Evolutionary conservation across 1,284 basidiomycete species (phyloP), one percentile per base, ranked within the genome.

Genomic region (Sanghuangporus weigelae): DNA sequence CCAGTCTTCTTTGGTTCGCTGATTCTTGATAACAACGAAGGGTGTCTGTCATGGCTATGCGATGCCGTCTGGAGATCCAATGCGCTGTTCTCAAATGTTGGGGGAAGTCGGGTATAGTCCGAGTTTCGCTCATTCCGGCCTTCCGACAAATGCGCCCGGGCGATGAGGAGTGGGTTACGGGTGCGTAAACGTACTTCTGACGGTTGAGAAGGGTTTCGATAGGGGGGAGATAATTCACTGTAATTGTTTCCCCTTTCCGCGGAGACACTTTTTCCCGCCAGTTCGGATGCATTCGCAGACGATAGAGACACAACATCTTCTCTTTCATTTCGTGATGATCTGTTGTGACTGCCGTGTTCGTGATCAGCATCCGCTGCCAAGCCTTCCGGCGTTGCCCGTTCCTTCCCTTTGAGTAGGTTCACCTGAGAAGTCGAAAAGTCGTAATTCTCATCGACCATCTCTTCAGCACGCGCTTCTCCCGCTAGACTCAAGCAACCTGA

Each of bases 81-180:
- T 19, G 31, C 31, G 16, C 3, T n/a, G 31, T 36, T 6, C 7
- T 36, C 31, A 54, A 4, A 7, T 14, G 16, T 16, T 8, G 53
- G 12, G 5, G 53, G 53, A 14, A 54, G 7, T n/a, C 14, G 53
- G 5, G 2, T 26, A 16, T 38, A 12, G 16, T 54, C 31, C 53
- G 16, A 8, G 2, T 54, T 54, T 54, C 21, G 58, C 48, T 50
- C 50, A n/a, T 42, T 39, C 50, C 35, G 50, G 26, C 50, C 53
- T 38, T 64, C 40, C 21, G 54, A 60, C 49, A 64, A 49, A 50
- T 64, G 63, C 51, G 58, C 58, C 26, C 55, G 63, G 7, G 58
- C 63, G 31, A 64, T 50, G 38, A 57, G 39, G 40, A 64, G 63
- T 14, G 63, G 59, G 16, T 60, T 55, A 10, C 63, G 57, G 39